A percentile compares a stretch with the other conserved stretches of the same genome.
Evolutionary conservation across 148 eudicot species (phyloP).

Genomic region (Cornus kousa): DNA sequence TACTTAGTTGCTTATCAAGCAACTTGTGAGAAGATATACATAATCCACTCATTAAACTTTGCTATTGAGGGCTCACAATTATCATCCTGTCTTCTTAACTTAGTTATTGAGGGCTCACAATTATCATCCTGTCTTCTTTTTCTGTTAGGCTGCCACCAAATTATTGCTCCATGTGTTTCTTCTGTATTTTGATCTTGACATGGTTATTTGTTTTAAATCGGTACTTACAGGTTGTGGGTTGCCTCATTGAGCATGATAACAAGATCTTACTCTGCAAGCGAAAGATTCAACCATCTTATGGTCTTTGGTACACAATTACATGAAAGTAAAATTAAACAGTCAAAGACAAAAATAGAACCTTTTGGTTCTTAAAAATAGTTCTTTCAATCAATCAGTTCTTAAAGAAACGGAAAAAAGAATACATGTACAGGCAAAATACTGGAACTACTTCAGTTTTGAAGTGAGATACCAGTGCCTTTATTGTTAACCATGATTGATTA

Average conservation of each 20-base stretch:
- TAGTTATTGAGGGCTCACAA: no score
- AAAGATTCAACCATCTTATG: constrained; percentile 93
- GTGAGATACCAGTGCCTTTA: neutral
- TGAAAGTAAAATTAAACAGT: no score
- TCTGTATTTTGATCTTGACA: neutral
- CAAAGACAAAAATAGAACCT: neutral
- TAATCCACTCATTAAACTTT: no score
- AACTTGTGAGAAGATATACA: no score
- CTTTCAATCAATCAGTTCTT: neutral
- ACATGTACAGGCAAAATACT: neutral
- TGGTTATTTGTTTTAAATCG: constrained; percentile 6
- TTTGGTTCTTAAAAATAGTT: neutral
- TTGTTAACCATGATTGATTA: neutral
- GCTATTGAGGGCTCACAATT: no score
- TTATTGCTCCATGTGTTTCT: neutral
- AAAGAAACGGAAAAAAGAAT: neutral
- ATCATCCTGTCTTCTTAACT: no score
- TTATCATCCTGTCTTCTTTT: no score
- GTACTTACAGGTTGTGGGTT: constrained; percentile 83
- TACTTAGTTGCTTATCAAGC: no score
- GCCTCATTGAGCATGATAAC: constrained; percentile 93
- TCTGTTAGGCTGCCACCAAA: neutral
- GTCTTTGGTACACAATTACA: constrained; percentile 66
- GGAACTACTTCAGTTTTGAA: neutral
- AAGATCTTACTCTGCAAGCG: constrained; percentile 86